Evolutionary conservation across 805 yeast species (phyloP).

Genomic region (Saccharomyces mikatae): DNA sequence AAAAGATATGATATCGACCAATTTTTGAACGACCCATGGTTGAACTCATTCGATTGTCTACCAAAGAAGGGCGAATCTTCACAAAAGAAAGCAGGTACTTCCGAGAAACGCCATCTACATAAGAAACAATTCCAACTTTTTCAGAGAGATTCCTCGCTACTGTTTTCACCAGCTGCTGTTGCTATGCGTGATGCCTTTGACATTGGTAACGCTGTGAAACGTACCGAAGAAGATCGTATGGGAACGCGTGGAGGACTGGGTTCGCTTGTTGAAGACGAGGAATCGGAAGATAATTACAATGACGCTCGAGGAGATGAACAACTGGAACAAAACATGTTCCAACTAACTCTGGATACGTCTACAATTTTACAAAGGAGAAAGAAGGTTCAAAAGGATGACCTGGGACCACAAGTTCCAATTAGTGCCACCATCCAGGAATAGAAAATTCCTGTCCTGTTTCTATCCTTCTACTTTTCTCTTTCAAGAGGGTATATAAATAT

Average conservation of each 20-base stretch:
- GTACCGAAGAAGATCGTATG: constrained; percentile 56
- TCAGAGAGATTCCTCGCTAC: constrained; percentile 16
- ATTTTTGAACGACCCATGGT: constrained; percentile 67
- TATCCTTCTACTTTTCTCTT: neutral
- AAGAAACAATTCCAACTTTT: constrained; percentile 3
- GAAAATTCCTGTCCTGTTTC: neutral
- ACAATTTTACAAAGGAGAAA: constrained; percentile 37
- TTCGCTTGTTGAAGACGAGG: constrained; percentile 15
- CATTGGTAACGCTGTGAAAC: constrained; percentile 76
- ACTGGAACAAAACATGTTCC: constrained; percentile 27
- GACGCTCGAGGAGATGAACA: constrained; percentile 5
- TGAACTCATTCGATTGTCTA: constrained; percentile 27
- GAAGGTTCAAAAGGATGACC: constrained; percentile 12
- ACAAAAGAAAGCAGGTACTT: constrained; percentile 5
- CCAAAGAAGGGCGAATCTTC: constrained; percentile 1
- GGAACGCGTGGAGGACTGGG: neutral
- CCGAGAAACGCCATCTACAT: constrained; percentile 11
- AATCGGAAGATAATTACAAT: constrained; percentile 14
- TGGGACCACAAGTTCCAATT: neutral
- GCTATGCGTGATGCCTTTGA: constrained; percentile 83
- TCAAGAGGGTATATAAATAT: neutral
- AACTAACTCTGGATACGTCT: constrained; percentile 31
- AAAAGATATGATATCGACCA: constrained; percentile 62
- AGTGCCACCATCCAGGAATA: neutral
- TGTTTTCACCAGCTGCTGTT: constrained; percentile 66